Evolutionary conservation across 1,284 basidiomycete genomes (phyloP), one percentile per base, ranked within the genome.

Genomic region (Ceratobasidium sp.): DNA sequence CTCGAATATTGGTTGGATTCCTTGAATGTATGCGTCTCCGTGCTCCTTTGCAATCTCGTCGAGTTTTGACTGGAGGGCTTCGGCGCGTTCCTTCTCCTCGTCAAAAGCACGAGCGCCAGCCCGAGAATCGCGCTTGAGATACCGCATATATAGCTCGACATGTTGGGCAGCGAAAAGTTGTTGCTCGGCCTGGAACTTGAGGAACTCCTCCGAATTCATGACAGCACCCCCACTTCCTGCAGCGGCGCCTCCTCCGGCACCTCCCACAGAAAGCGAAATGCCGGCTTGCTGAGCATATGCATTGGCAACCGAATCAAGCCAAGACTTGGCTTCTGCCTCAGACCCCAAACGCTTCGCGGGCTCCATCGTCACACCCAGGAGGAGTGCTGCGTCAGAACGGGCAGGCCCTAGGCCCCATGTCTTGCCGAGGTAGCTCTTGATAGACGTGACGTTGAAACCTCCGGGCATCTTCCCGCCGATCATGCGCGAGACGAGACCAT

Each of bases 171-270:
- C 95, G 77, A 98, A 97, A 74, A 91, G 88, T 80, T 97, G 88
- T 81, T 99, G 97, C 76, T 97, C 93, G 18, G 89, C 85, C 78
- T 96, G 93, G 87, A 98, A 97, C 83, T 96, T 96, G 81, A 96
- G 84, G 86, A 99, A 97, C 80, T 98, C 96, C 82, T 99, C 97
- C 79, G 94, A 96, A 85, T 97, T 97, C 85, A 98, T 98, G 53
- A 91, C 91, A 0, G 90, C 89, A 32, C 93, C 93, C 43, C 91
- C 92, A 59, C 83, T 86, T 2, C 83, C 87, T 28, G 45, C 57
- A 32, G 69, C 57, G 50, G 86, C 87, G 18, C 87, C 88, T 61
- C 85, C 89, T 10, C 85, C 88, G 59, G 87, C 89, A 18, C 86
- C 87, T 43, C 89, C 88, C 30, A 85, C 80, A 5, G 91, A 86